Conservation (phyloP, 2,329 filamentous ascomycete species). For the Cytospora piceae region DNA sequence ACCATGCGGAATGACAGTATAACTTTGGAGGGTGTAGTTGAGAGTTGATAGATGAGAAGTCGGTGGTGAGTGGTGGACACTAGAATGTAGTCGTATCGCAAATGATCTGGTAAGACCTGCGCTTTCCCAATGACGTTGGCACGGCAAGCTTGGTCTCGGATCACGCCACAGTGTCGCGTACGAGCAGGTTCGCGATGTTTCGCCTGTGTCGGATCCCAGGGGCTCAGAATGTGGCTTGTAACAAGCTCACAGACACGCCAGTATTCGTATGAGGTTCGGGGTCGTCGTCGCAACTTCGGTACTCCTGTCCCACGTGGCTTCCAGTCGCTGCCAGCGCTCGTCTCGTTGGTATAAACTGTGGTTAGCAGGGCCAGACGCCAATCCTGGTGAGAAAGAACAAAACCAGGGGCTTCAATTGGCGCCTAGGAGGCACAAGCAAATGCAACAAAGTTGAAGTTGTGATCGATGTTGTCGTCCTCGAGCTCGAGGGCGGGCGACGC, state of each 20-base stretch:
- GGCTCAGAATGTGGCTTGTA: background rate
- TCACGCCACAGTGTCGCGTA: slow-evolving; percentile 18
- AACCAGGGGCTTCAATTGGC: slow-evolving; percentile 2
- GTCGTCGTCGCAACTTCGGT: background rate
- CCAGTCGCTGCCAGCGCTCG: background rate
- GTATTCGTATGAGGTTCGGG: background rate
- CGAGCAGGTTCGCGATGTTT: background rate
- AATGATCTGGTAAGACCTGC: background rate
- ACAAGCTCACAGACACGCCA: no score
- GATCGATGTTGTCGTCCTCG: slow-evolving; percentile 1
- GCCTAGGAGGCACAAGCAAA: background rate
- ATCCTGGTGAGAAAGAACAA: background rate
- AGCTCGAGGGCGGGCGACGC: slow-evolving; percentile 24
- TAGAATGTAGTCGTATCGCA: background rate
- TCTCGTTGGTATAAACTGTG: background rate
- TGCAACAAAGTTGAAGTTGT: background rate
- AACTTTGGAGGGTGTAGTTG: background rate
- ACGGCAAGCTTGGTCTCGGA: background rate
- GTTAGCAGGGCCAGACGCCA: background rate
- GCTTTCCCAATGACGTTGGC: background rate
- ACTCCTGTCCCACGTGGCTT: background rate
- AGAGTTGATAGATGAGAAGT: background rate
- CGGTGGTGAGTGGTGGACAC: background rate
- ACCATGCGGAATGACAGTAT: slow-evolving; percentile 8
- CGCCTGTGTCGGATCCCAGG: background rate